Evolutionary conservation across 306 rosid species (phyloP), one percentile per base, ranked within the genome.

Genomic region (Glycine tomentella): DNA sequence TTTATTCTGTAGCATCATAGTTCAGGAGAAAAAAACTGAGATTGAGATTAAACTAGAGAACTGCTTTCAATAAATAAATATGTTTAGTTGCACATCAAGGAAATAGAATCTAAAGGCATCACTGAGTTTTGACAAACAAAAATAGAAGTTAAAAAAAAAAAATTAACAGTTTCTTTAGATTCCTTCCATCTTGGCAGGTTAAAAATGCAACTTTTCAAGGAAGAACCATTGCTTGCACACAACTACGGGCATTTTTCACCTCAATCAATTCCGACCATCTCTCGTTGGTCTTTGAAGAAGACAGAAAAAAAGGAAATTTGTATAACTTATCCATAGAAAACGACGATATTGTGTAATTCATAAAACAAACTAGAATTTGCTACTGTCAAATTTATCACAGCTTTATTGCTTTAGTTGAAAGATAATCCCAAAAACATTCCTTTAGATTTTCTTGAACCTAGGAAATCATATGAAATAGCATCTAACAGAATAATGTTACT

Each of bases 391-490:
- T 82, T 52, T 56, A 67, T 45, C 49, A 56, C 44, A 70, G 10
- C 46, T 42, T 42, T 15, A 50, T 40, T 68, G 69, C 16, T 77
- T 50, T 72, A 77, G 62, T 55, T 51, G 61, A 74, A 68, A 38
- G 59, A 20, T 14, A 74, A 82, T 34, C 44, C 44, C 77, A 68
- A 74, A 74, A 50, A 34, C 75, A 56, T 3, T 13, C 69, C 62
- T 55, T 78, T n/a, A 33, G 57, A 61, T 57, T 11, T 59, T 33
- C 73, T 44, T 73, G 50, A 77, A 14, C 79, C 53, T 20, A 45
- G 58, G 68, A 67, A 42, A 63, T 83, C 77, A 69, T 16, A 69
- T 56, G 80, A 50, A 83, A 80, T 51, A 50, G 20, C 78, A 79
- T 76, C 67, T 55, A 81, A 57, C 31, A 6, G 9, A 55, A 65